Evolutionary conservation across 106 monocot genomes (phyloP).

Genomic region (Dioscorea zingiberensis): DNA sequence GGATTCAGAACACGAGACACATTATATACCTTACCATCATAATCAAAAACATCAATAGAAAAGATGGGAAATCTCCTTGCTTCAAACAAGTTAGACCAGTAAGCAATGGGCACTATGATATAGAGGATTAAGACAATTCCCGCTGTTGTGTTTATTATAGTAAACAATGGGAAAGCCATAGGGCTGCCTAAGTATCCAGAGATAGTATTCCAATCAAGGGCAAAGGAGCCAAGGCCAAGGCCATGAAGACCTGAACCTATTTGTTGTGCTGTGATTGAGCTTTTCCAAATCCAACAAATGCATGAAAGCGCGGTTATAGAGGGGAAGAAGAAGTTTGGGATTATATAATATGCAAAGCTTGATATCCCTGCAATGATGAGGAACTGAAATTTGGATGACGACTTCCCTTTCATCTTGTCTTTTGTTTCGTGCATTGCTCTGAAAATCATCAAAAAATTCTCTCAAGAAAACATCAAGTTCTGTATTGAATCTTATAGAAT

Average conservation of each 20-base stretch:
- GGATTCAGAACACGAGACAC: background rate
- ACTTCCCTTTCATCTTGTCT: background rate
- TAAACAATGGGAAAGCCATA: background rate
- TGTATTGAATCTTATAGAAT: too few relatives aligned
- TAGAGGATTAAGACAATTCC: background rate
- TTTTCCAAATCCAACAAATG: background rate
- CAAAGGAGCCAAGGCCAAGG: background rate
- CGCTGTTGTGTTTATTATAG: background rate
- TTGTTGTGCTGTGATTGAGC: background rate
- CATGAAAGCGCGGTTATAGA: background rate
- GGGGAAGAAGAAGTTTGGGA: background rate
- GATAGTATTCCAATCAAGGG: background rate
- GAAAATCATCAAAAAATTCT: background rate
- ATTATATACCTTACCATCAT: background rate
- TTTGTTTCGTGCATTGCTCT: background rate
- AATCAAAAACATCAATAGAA: background rate
- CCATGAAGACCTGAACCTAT: background rate
- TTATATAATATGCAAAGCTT: background rate
- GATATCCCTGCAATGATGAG: background rate
- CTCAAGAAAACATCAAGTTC: too few relatives aligned
- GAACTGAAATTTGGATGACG: background rate
- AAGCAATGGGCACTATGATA: background rate
- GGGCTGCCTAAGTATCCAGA: background rate
- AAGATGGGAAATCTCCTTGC: background rate
- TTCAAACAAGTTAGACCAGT: background rate